Conservation (phyloP, 805 yeast species). For the Yarrowia osloensis region DNA sequence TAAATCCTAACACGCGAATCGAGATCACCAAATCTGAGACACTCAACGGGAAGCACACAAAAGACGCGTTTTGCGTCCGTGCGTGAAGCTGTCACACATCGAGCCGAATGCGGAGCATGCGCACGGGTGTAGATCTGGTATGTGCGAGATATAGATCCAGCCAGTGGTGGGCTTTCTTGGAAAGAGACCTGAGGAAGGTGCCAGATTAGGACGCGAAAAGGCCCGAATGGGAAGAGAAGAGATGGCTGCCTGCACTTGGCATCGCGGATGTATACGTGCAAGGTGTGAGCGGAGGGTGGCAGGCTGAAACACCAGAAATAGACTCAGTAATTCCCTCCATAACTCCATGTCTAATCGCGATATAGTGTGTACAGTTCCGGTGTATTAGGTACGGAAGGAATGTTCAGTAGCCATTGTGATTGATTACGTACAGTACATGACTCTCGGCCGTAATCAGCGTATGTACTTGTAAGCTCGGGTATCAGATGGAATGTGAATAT, state of each 20-base stretch:
- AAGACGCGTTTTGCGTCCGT: neutral
- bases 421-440: too few species aligned
- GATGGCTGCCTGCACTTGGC: neutral
- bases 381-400: neutral
- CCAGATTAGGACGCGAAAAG: neutral
- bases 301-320: neutral
- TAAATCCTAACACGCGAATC: slow-evolving; percentile 20
- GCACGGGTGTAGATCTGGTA: neutral
- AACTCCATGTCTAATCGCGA: neutral
- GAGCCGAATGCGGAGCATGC: neutral
- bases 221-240: neutral
- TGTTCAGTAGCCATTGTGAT: neutral
- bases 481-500: neutral
- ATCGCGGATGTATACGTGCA: neutral
- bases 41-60: neutral
- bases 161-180: neutral
- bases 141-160: neutral
- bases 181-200: neutral
- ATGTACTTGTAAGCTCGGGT: neutral
- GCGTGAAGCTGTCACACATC: neutral
- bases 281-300: neutral
- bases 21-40: slow-evolving; percentile 17
- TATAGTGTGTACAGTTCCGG: neutral
- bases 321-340: too few species aligned
- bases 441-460: too few species aligned